A percentile compares a stretch with the other conserved stretches of the same genome.
phyloP scores from a whole-genome alignment of 495 filamentous ascomycete genomes.

The Sordaria brevicollis region DNA sequence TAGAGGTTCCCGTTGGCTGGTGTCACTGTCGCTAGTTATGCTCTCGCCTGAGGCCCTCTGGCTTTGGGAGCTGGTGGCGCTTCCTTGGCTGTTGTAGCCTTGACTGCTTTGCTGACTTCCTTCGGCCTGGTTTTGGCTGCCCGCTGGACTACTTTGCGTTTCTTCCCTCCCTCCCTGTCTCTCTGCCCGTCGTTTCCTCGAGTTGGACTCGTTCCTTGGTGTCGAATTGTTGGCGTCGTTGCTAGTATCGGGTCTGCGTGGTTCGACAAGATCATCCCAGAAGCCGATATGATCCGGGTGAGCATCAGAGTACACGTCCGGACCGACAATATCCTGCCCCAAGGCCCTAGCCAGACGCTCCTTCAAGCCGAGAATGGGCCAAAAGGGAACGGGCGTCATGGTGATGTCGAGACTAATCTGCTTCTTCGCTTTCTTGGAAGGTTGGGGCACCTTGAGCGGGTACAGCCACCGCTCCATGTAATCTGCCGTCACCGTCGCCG shows the following conservation, averaged over 20 bases:
- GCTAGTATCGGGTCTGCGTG: no score
- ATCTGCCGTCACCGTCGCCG: conserved; percentile 24
- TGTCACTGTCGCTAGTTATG: neutral
- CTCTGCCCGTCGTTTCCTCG: conserved; percentile 5
- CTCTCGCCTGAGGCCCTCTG: neutral
- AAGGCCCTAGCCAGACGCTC: conserved; percentile 37
- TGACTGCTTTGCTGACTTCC: neutral
- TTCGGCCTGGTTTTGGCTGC: neutral
- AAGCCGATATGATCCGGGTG: conserved; percentile 20
- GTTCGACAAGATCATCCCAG: conserved; percentile 19
- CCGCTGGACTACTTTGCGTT: neutral
- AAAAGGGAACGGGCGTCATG: conserved; percentile 29
- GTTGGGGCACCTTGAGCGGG: conserved; percentile 19
- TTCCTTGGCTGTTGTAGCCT: neutral
- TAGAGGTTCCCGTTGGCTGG: conserved; percentile 6
- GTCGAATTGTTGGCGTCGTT: neutral
- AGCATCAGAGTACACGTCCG: conserved; percentile 17
- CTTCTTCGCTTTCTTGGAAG: neutral
- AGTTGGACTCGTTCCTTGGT: neutral
- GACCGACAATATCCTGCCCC: conserved; percentile 28
- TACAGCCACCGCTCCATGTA: conserved; percentile 30
- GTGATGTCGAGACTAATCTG: conserved; percentile 19
- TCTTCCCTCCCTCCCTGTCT: neutral
- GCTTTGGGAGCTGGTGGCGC: neutral
- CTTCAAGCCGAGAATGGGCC: conserved; percentile 38